Percentiles rank a stretch among this genome's conserved stretches.
Evolutionary conservation across 1,284 basidiomycete genomes (phyloP).

Genomic region (Fomitopsis pinicola): DNA sequence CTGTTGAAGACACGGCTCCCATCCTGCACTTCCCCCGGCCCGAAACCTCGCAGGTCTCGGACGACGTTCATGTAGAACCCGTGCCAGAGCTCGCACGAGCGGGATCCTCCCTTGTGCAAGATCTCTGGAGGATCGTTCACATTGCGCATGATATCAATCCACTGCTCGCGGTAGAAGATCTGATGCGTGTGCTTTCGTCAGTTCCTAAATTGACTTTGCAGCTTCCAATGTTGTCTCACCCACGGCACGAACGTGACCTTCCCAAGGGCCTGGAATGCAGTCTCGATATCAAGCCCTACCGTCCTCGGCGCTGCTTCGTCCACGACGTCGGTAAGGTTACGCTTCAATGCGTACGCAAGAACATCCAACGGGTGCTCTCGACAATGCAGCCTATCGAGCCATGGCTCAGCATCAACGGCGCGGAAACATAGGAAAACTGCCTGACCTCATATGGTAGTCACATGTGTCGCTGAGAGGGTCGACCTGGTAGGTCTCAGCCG

Average conservation of each 20-base stretch:
- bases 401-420: not conserved
- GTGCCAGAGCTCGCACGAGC: not conserved
- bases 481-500: not conserved
- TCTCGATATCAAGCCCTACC: not conserved
- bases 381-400: not conserved
- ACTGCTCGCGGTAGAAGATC: not conserved
- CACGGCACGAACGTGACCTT: not conserved
- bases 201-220: not conserved
- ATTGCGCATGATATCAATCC: not conserved
- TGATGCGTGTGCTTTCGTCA: not conserved
- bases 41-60: not conserved
- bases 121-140: not conserved
- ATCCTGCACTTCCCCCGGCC: not conserved
- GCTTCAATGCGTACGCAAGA: not conserved
- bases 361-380: not conserved
- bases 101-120: not conserved
- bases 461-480: not conserved
- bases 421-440: not conserved
- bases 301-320: not conserved
- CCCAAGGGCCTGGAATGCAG: not conserved
- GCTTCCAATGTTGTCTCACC: not conserved
- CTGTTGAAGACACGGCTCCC: not conserved
- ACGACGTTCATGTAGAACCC: not conserved
- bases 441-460: not conserved
- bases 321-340: not conserved